phyloP scores from a whole-genome alignment of 495 filamentous ascomycete species.

The Penicillium herquei region DNA sequence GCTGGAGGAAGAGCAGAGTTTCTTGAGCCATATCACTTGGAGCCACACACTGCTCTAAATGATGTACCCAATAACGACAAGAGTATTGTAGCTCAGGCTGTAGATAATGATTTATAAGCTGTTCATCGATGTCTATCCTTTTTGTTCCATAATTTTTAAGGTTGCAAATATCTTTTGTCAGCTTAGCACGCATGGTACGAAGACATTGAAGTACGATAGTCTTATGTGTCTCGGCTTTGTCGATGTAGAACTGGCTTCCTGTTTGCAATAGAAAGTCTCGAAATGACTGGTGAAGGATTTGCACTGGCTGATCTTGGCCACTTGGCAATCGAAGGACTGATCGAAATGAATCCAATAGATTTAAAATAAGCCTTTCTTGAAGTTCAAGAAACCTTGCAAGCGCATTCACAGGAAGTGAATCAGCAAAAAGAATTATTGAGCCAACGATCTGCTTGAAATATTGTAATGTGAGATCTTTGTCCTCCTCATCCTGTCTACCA shows the following conservation, averaged over 20 bases:
- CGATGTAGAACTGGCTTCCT: not conserved
- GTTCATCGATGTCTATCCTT: not conserved
- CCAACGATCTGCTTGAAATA: not conserved
- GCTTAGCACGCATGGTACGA: not conserved
- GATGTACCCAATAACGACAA: slow-evolving; percentile 29
- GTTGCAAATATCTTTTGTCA: not conserved
- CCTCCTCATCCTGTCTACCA: not conserved
- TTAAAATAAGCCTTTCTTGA: too few relatives aligned
- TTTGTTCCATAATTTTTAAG: not conserved
- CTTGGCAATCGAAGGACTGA: not conserved
- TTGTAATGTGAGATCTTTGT: not conserved
- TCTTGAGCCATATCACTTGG: slow-evolving; percentile 16
- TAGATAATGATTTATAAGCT: slow-evolving; percentile 15
- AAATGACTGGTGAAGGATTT: not conserved
- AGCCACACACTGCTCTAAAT: slow-evolving; percentile 22
- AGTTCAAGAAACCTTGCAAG: not conserved
- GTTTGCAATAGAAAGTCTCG: not conserved
- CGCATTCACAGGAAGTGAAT: slow-evolving; percentile 1
- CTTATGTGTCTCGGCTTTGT: not conserved
- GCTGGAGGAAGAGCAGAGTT: slow-evolving; percentile 31
- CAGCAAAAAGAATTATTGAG: not conserved
- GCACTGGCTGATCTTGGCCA: not conserved
- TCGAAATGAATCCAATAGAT: not conserved
- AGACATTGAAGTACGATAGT: not conserved
- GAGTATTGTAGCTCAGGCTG: slow-evolving; percentile 32